These are phyloP conservation scores for Coniochaeta sp. DNA, from an alignment of 2,329 filamentous ascomycete species.

Conservation along the genomic window DNA sequence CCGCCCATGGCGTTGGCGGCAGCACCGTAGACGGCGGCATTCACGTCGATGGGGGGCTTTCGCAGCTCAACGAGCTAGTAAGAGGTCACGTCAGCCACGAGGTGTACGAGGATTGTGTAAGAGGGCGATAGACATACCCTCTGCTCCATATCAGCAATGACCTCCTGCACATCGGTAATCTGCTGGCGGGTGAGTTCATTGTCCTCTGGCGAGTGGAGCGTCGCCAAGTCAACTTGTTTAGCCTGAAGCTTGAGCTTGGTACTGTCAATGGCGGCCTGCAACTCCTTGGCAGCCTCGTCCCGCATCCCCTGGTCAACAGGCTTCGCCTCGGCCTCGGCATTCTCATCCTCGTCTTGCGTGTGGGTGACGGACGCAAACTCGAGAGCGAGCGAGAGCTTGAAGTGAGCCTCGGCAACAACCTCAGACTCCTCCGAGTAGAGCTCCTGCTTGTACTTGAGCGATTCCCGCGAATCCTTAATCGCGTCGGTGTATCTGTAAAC, in stretches of 20 bases:
- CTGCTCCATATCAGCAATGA: slow-evolving; percentile 72
- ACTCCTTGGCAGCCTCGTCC: slow-evolving; percentile 62
- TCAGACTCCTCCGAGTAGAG: slow-evolving; percentile 76
- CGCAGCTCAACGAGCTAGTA: slow-evolving; percentile 60
- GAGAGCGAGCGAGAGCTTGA: slow-evolving; percentile 88
- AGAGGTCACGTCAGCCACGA: slow-evolving; percentile 5
- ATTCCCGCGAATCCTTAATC: slow-evolving; percentile 73
- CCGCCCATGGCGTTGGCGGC: slow-evolving; percentile 45
- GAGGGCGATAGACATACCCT: slow-evolving; percentile 40
- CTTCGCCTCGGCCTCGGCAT: slow-evolving; percentile 34
- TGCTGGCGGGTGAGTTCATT: slow-evolving; percentile 54
- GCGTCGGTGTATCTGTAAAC: slow-evolving; percentile 68
- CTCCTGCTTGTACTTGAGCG: slow-evolving; percentile 70
- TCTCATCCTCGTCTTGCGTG: slow-evolving; percentile 41
- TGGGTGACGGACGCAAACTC: slow-evolving; percentile 83
- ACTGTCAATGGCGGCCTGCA: slow-evolving; percentile 67
- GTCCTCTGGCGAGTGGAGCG: slow-evolving; percentile 57
- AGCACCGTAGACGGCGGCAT: slow-evolving; percentile 44
- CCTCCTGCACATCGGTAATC: slow-evolving; percentile 69
- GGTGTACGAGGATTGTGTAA: slow-evolving; percentile 13
- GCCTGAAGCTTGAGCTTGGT: slow-evolving; percentile 63
- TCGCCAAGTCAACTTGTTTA: slow-evolving; percentile 60
- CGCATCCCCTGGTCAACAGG: slow-evolving; percentile 62
- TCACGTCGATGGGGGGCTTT: slow-evolving; percentile 52
- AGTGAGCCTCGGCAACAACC: slow-evolving; percentile 88